Conservation (phyloP, 495 filamentous ascomycete species). For the Penicillium longicatenatum region DNA sequence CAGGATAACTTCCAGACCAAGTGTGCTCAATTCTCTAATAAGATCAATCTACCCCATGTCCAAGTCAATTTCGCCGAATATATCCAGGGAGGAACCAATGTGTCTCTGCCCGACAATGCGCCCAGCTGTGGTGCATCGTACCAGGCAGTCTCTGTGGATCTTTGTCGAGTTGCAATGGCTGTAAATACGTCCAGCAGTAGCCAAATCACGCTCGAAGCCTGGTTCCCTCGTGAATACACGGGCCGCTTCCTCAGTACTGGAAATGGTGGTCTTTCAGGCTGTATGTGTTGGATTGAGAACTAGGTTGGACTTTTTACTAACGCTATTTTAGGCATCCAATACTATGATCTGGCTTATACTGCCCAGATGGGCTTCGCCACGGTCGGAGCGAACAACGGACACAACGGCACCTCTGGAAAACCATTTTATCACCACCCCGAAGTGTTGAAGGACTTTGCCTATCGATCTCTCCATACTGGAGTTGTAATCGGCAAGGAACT, state of each 20-base stretch:
- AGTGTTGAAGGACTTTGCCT: conserved; percentile 52
- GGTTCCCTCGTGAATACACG: conserved; percentile 56
- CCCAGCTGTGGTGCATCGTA: conserved; percentile 41
- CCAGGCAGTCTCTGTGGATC: conserved; percentile 47
- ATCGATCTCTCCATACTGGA: conserved; percentile 52
- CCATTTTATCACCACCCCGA: conserved; percentile 54
- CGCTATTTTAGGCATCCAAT: conserved; percentile 42
- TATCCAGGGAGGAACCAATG: conserved; percentile 49
- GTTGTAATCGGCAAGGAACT: conserved; percentile 54
- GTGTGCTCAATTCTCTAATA: conserved; percentile 33
- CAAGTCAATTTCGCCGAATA: conserved; percentile 43
- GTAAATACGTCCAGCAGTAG: conserved; percentile 56
- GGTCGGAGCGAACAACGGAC: conserved; percentile 59
- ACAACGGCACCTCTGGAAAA: conserved; percentile 54
- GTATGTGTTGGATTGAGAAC: conserved; percentile 29
- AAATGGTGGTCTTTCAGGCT: conserved; percentile 59
- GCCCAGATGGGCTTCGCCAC: conserved; percentile 54
- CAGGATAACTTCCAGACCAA: conserved; percentile 34
- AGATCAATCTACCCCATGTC: conserved; percentile 40
- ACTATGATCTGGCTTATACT: conserved; percentile 47
- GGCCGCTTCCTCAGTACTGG: conserved; percentile 57
- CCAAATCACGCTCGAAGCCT: conserved; percentile 57
- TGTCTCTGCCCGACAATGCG: conserved; percentile 49
- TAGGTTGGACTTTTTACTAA: neutral
- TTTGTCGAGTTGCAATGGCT: conserved; percentile 59